These are phyloP conservation scores for Nemania sp. DNA, from an alignment of 2,329 filamentous ascomycete genomes.

Conservation along the genomic window DNA sequence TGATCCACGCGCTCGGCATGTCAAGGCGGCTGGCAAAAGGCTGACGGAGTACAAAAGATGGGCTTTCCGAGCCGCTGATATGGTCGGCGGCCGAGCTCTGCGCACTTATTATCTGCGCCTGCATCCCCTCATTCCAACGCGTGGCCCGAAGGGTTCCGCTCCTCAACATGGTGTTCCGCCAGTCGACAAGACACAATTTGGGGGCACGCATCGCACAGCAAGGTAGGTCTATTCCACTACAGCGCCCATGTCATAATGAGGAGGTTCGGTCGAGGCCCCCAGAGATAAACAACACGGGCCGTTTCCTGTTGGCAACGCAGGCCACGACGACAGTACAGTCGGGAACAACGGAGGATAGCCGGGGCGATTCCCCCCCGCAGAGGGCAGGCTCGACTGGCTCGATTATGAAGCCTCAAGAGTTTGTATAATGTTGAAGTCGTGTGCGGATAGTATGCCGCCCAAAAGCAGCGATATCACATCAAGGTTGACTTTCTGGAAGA, in stretches of 20 bases:
- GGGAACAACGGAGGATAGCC: conserved; percentile 20
- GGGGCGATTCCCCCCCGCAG: conserved; percentile 30
- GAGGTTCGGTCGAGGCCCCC: conserved; percentile 27
- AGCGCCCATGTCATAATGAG: conserved; percentile 20
- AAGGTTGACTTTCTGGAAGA: too few species aligned
- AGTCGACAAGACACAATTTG: conserved; percentile 29
- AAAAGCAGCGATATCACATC: too few species aligned
- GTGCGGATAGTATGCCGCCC: not conserved
- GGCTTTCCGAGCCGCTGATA: conserved; percentile 37
- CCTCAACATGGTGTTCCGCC: conserved; percentile 30
- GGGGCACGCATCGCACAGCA: conserved; percentile 1
- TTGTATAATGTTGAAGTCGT: conserved; percentile 22
- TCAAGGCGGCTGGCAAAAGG: too few species aligned
- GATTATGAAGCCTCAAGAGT: conserved; percentile 27
- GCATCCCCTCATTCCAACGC: conserved; percentile 40
- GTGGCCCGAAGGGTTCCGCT: conserved; percentile 38
- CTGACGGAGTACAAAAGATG: conserved; percentile 29
- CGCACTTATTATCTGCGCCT: conserved; percentile 42
- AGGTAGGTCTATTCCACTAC: conserved; percentile 7
- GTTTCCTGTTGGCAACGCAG: conserved; percentile 27
- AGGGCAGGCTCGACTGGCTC: conserved; percentile 23
- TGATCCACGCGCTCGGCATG: too few species aligned
- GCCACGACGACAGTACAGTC: conserved; percentile 21
- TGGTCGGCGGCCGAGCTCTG: conserved; percentile 42
- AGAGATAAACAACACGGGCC: conserved; percentile 3